phyloP scores from a whole-genome alignment of 768 basidiomycete species.

The Pleurotus salmoneostramineus region DNA sequence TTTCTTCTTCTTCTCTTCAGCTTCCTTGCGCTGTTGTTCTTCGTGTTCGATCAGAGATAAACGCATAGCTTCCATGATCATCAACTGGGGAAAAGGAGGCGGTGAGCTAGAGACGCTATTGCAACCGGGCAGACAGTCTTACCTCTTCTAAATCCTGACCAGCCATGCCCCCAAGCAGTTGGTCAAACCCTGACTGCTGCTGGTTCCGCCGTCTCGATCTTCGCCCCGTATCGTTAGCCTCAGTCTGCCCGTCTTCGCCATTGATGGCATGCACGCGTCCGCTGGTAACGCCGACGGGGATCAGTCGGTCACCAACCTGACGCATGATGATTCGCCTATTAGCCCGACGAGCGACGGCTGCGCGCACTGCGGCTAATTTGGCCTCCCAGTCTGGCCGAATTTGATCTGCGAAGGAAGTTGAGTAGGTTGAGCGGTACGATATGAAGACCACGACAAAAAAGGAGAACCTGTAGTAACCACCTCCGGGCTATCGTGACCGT shows the following conservation, averaged over 20 bases:
- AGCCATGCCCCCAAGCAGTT: constrained; percentile 54
- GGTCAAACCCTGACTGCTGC: constrained; percentile 52
- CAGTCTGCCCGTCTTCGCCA: constrained; percentile 52
- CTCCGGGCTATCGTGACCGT: constrained; percentile 79
- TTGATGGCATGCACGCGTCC: constrained; percentile 72
- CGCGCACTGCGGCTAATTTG: constrained; percentile 90
- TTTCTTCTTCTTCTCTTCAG: constrained; percentile 58
- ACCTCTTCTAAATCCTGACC: constrained; percentile 96
- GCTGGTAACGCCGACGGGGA: constrained; percentile 95
- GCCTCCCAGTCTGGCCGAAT: constrained; percentile 98
- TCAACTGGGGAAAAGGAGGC: constrained; percentile 53
- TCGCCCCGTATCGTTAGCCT: constrained; percentile 41
- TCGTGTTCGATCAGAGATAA: constrained; percentile 92
- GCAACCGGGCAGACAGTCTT: constrained; percentile 20
- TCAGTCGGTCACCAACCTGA: constrained; percentile 94
- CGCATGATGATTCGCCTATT: constrained; percentile 98
- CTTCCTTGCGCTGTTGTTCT: constrained; percentile 80
- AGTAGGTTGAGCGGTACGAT: background rate
- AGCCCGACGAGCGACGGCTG: constrained; percentile 93
- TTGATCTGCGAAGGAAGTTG: constrained; percentile 56
- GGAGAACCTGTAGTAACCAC: constrained; percentile 82
- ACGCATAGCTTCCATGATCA: constrained; percentile 99
- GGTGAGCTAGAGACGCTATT: constrained; percentile 1
- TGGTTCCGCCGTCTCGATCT: constrained; percentile 53
- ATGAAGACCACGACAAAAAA: background rate